These are phyloP conservation scores for Musa troglodytarum DNA, from an alignment of 176 grass and related monocot species.

Conservation along the genomic window DNA sequence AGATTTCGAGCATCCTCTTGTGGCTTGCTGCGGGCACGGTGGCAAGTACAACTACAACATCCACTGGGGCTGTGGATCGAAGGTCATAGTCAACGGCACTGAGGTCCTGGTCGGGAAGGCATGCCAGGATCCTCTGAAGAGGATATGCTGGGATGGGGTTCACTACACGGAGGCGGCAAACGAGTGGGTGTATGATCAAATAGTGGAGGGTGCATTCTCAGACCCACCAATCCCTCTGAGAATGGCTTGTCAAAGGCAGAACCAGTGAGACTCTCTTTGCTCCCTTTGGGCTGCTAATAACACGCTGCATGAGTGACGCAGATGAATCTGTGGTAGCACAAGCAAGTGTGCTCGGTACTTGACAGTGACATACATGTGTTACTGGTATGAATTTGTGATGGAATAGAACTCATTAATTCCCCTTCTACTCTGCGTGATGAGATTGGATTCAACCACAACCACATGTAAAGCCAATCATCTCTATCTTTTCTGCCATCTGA, in stretches of 20 bases:
- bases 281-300: too few relatives aligned
- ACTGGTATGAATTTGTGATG: too few relatives aligned
- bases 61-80: conserved; percentile 49
- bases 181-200: conserved; percentile 58
- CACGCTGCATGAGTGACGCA: too few relatives aligned
- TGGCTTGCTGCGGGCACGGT: conserved; percentile 73
- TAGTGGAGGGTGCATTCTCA: conserved; percentile 32
- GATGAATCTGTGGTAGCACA: too few relatives aligned
- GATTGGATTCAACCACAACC: too few relatives aligned
- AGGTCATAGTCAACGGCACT: conserved; percentile 48
- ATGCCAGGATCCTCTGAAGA: conserved; percentile 51
- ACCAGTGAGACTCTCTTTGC: background rate
- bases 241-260: conserved; percentile 34
- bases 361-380: too few relatives aligned
- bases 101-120: conserved; percentile 47
- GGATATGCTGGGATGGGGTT: conserved; percentile 82
- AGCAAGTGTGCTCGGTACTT: too few relatives aligned
- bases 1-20: conserved; percentile 61
- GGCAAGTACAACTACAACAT: conserved; percentile 67
- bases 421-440: too few relatives aligned
- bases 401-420: too few relatives aligned
- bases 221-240: conserved; percentile 31
- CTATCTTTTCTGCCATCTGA: too few relatives aligned
- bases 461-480: too few relatives aligned
- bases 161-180: conserved; percentile 86